Base-by-base conservation (phyloP, 192 early-diverging fungal species). In the Powellomyces hirtus region DNA sequence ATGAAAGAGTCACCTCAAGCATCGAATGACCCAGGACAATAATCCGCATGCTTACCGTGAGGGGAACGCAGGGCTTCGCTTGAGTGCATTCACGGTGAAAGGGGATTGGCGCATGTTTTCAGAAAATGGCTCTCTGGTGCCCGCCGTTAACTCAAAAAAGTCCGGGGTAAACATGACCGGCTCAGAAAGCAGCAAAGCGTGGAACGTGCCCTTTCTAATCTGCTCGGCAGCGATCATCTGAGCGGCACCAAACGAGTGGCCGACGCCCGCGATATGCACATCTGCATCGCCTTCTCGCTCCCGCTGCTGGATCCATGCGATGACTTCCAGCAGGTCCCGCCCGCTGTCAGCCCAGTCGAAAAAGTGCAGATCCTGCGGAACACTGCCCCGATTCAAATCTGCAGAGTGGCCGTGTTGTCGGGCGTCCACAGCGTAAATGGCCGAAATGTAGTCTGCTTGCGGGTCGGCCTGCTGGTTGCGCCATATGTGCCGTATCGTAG, bases 321-420 rank as follows among this genome's bases (percentile, higher is more conserved):
- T 65, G 0, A 89, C 62, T 50, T 76, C 60, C 26, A 74, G 66
- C 36, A 81, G 74, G 46, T 89, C 88, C 10, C 58, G 33, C 0
- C 76, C 86, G 66, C 75, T 68, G 37, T 75, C 77, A 44, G 75
- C 75, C 88, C 88, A 89, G 42, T 73, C 40, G 38, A 26, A 40
- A 13, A 4, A 7, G 7, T 30, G 52, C 76, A 74, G 73, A 13
- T 74, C 70, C 16, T 22, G 18, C 3, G 53, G 53, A 3, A 56
- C 1, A 5, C 2, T 34, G 53, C 31, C 53, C n/a, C 74, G 72
- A 61, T 85, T 88, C 18, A 82, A 29, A 2, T 72, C 46, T 24
- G 84, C 83, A 52, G 83, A 84, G 44, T 86, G 83, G 8, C 86
- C 88, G 18, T 86, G 84, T 44, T 81, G 82, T 30, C 83, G 70